Conservation (phyloP, 108 stramenopile genomes). For the Aureococcus anophagefferens region DNA sequence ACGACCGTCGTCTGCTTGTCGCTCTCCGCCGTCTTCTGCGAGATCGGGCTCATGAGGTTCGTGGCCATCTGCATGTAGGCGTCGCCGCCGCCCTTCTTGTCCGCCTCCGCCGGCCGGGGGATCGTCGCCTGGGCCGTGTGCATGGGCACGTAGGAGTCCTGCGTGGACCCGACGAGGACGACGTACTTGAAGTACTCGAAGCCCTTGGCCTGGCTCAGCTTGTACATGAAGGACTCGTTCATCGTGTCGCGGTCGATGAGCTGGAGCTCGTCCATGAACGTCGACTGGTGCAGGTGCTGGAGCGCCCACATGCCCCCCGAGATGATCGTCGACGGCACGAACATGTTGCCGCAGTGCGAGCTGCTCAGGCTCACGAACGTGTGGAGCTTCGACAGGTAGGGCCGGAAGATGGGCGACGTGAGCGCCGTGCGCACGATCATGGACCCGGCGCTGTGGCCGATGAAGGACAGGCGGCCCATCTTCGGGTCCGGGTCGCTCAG, state of each 20-base stretch:
- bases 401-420: not conserved
- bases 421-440: not conserved
- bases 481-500: not conserved
- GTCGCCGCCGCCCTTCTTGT: not conserved
- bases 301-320: not conserved
- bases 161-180: not conserved
- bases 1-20: not conserved
- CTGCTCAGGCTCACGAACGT: not conserved
- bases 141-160: not conserved
- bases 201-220: not conserved
- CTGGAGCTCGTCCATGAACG: conserved; percentile 1
- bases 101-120: not conserved
- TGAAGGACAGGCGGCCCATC: not conserved
- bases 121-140: not conserved
- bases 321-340: not conserved
- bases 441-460: not conserved
- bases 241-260: not conserved
- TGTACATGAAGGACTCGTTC: not conserved
- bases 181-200: not conserved
- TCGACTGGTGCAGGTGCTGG: not conserved
- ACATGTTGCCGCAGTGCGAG: not conserved
- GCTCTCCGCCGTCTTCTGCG: not conserved
- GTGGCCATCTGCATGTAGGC: not conserved
- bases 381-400: not conserved
- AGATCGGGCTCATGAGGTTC: not conserved